Evolutionary conservation across 2,329 filamentous ascomycete genomes (phyloP).

Genomic region (Ascosphaera aggregata): DNA sequence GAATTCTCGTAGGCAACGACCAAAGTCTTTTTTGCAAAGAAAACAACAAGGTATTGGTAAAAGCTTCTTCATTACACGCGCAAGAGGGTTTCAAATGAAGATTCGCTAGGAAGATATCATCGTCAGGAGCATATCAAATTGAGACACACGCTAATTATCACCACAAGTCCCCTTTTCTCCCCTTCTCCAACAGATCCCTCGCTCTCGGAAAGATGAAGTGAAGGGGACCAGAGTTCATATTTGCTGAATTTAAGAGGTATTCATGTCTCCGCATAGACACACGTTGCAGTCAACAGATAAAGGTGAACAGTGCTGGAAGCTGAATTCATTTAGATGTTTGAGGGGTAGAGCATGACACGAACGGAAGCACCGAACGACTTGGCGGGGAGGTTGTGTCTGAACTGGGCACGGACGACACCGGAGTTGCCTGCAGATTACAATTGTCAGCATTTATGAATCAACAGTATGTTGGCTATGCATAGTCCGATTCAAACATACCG

Average conservation of each 20-base stretch:
- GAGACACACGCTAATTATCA: too few species aligned
- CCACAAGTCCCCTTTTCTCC: too few species aligned
- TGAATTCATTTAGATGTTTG: conserved; percentile 70
- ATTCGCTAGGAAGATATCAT: too few species aligned
- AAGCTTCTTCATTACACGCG: too few species aligned
- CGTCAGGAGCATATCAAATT: too few species aligned
- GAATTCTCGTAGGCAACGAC: too few species aligned
- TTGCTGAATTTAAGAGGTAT: neutral
- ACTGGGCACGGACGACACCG: conserved; percentile 93
- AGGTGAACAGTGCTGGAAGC: neutral
- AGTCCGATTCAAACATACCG: conserved; percentile 33
- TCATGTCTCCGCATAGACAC: neutral
- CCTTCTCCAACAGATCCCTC: too few species aligned
- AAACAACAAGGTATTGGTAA: too few species aligned
- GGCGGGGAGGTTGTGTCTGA: conserved; percentile 84
- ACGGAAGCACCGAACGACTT: conserved; percentile 92
- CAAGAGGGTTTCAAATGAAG: too few species aligned
- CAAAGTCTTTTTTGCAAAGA: too few species aligned
- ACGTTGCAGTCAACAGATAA: neutral
- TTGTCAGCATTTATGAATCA: conserved; percentile 1
- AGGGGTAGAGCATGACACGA: conserved; percentile 95
- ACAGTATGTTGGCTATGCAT: too few species aligned
- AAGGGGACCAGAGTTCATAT: neutral
- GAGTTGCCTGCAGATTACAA: conserved; percentile 49
- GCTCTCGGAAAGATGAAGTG: neutral